Evolutionary conservation across 1,139 yeast genomes (phyloP), one percentile per base, ranked within the genome.

Genomic region (Kurtzmaniella quercitrusa): DNA sequence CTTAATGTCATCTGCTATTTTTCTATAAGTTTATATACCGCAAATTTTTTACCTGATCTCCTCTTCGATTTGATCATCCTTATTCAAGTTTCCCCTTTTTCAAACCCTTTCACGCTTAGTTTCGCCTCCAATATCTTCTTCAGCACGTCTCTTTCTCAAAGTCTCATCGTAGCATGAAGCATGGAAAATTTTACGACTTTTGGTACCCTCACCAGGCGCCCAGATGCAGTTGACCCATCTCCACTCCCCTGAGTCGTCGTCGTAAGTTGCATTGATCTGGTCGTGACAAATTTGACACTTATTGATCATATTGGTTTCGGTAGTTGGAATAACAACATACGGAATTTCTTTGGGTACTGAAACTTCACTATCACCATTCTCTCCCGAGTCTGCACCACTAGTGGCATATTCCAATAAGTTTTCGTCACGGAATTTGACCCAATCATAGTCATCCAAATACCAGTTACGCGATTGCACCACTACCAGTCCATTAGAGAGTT

Each of bases 221-320:
- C 74, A 73, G 22, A 88, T 74, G 38, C 96, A 88, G 57, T 86
- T 83, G 52, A 72, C 77, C 97, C 97, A 93, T 35, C 91, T 82
- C 98, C 98, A 94, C 59, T 91, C 97, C 37, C 96, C 98, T 4
- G 81, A 69, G 42, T 86, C 91, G 56, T 89, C 97, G 57, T 87
- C 87, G 72, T 88, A 93, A 7, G 82, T 80, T 5, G 95, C 91
- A 49, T 77, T 76, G 43, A 89, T 78, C 40, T 73, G 77, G 54
- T 94, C 98, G 52, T 86, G 83, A 67, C 99, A 94, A 34, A 93
- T 82, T 8, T 88, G 84, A 65, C 99, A 94, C 42, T 80, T 76
- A 46, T 81, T 76, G 43, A 78, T 80, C 77, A 85, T 84, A 52
- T 82, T 80, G 17, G 74, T 74, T 30, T 81, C 81, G 41, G 78